Evolutionary conservation across 2,329 filamentous ascomycete genomes (phyloP).

Genomic region (Nemania sp.): DNA sequence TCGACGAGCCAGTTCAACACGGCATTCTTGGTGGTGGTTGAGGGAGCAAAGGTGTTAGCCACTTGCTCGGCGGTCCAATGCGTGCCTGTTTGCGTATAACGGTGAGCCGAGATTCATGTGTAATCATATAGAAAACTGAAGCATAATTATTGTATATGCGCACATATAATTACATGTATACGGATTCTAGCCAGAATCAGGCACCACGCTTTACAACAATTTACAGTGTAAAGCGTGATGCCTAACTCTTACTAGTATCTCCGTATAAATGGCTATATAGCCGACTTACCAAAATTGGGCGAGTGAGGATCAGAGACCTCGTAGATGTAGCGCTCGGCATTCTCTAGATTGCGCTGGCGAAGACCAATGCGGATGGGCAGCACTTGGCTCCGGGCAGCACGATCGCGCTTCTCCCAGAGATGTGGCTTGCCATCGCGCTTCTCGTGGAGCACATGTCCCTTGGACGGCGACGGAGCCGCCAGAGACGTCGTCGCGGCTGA

Average conservation of each 20-base stretch:
- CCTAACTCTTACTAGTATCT: neutral
- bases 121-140: too few species aligned
- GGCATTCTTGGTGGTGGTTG: conserved; percentile 49
- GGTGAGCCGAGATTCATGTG: too few species aligned
- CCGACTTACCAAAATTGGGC: conserved; percentile 46
- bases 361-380: conserved; percentile 49
- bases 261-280: neutral
- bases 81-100: too few species aligned
- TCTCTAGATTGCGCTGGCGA: conserved; percentile 50
- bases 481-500: conserved; percentile 10
- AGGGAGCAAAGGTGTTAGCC: conserved; percentile 48
- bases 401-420: conserved; percentile 27
- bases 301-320: conserved; percentile 50
- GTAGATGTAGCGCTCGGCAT: conserved; percentile 47
- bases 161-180: too few species aligned
- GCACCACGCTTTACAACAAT: too few species aligned
- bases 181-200: too few species aligned
- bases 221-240: neutral
- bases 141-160: too few species aligned
- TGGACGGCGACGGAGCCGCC: conserved; percentile 19
- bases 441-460: conserved; percentile 27
- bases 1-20: conserved; percentile 58
- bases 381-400: conserved; percentile 16
- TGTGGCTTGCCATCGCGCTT: conserved; percentile 25
- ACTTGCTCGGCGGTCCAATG: conserved; percentile 51